Conservation (phyloP, 805 yeast genomes). For the Jamesozyma jinghongensis region DNA sequence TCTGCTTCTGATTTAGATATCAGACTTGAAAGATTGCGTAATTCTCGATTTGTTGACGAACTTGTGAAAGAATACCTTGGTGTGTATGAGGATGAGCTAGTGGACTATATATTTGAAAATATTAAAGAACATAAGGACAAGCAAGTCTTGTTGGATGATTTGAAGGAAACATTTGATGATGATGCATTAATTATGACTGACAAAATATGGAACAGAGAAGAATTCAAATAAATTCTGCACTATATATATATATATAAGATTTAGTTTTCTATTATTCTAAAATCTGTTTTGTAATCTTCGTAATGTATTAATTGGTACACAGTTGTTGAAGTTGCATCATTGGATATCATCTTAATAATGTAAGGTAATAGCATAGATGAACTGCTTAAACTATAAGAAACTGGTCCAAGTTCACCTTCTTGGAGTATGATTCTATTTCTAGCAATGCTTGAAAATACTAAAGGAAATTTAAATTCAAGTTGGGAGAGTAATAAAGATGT, state of each 20-base stretch:
- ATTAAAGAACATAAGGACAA: slow-evolving; percentile 19
- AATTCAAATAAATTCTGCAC: neutral
- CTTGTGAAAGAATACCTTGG: slow-evolving; percentile 27
- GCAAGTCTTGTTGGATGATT: slow-evolving; percentile 17
- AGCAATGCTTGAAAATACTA: slow-evolving; percentile 24
- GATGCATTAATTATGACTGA: slow-evolving; percentile 23
- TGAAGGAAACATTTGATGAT: slow-evolving; percentile 28
- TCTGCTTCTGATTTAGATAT: slow-evolving; percentile 11
- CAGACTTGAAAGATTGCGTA: slow-evolving; percentile 11
- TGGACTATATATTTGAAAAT: slow-evolving; percentile 26
- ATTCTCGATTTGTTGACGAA: slow-evolving; percentile 21
- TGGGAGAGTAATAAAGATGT: slow-evolving; percentile 25
- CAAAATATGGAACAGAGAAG: slow-evolving; percentile 21
- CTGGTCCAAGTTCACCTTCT: slow-evolving; percentile 17
- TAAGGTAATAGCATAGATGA: slow-evolving; percentile 19
- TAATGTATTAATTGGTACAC: slow-evolving; percentile 11
- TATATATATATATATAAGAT: neutral
- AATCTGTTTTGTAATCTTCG: neutral
- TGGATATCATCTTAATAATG: slow-evolving; percentile 11
- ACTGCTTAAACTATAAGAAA: slow-evolving; percentile 21
- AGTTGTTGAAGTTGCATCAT: slow-evolving; percentile 19
- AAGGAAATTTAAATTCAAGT: slow-evolving; percentile 30
- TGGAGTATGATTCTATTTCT: slow-evolving; percentile 18
- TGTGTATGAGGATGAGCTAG: slow-evolving; percentile 27
- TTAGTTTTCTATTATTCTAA: neutral